Percentiles rank a stretch among this genome's conserved stretches.
These are phyloP conservation scores for Cladosporium sp. DNA, from an alignment of 2,329 filamentous ascomycete genomes.

Conservation along the genomic window DNA sequence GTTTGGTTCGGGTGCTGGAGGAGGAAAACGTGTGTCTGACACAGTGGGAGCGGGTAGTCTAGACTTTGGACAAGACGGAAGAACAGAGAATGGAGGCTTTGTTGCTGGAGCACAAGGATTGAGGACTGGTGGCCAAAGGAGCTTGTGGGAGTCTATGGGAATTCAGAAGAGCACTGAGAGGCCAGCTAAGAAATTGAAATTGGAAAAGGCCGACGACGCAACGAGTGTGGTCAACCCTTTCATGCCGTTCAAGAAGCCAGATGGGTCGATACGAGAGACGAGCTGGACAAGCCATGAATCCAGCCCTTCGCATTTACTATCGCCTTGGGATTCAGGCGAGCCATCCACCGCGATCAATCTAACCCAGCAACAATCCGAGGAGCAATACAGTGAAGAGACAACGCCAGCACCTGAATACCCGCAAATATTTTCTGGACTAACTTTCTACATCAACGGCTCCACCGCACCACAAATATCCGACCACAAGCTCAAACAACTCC, in stretches of 20 bases:
- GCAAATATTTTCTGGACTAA: constrained; percentile 55
- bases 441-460: constrained; percentile 82
- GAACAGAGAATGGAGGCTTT: constrained; percentile 50
- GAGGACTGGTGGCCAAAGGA: constrained; percentile 44
- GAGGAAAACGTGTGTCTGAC: constrained; percentile 57
- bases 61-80: constrained; percentile 48
- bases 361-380: not conserved
- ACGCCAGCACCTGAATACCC: constrained; percentile 11
- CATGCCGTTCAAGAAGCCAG: constrained; percentile 25
- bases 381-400: not conserved
- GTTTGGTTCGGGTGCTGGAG: constrained; percentile 54
- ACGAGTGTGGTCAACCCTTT: constrained; percentile 28
- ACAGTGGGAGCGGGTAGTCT: constrained; percentile 60
- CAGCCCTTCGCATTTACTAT: constrained; percentile 28
- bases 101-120: constrained; percentile 44
- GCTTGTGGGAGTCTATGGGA: constrained; percentile 31
- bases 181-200: constrained; percentile 19
- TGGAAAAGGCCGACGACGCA: constrained; percentile 16
- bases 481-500: constrained; percentile 74
- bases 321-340: constrained; percentile 18
- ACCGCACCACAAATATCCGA: constrained; percentile 78
- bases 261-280: constrained; percentile 28
- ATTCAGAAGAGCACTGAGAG: constrained; percentile 19
- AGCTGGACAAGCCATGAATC: constrained; percentile 30
- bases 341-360: not conserved